Base-by-base conservation (phyloP, 2,329 filamentous ascomycete genomes). In the Fusarium udum region DNA sequence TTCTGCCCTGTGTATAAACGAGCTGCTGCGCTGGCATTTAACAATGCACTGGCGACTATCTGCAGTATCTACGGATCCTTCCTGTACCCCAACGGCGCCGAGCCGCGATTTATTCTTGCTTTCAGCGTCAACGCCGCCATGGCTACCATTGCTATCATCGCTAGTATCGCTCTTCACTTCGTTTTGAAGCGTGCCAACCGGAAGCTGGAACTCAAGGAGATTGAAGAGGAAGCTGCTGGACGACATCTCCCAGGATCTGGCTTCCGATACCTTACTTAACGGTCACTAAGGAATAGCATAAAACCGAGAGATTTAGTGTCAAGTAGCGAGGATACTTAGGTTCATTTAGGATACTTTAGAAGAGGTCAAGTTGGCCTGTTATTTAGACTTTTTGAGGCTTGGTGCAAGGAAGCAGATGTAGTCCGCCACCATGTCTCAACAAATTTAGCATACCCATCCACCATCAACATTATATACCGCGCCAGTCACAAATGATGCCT, bases 381-480 rank as follows among this genome's bases (percentile, higher is more conserved):
- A 2, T 3, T 13, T 0, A 9, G 0, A 13, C 24, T 16, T 13
- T 8, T 45, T 4, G 15, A 7, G 24, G 2, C 16, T 4, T 45
- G 4, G n/a, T 14, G 13, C 4, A 10, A 20, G 6, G 11, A 24
- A 24, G 42, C 16, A 6, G 16, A 26, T 0, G 18, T 28, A 10
- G 14, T 6, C 8, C 12, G 7, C 18, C 4, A 20, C 11, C 7
- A 4, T 26, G 4, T 43, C 18, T 10, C 20, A 46, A 4, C 15
- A 34, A 2, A 14, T 15, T 18, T 20, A 78, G 7, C 71, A 78
- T 3, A 76, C 61, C 73, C 69, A 78, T 15, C 82, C 84, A 20
- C 84, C 84, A 59, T 85, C 84, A 3, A 85, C 82, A 22, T 80
- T 80, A 34, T 85, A 84, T 28, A 76, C 67, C 8, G 71, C 74